Percentiles rank a stretch among this genome's conserved stretches.
Evolutionary conservation across 2,329 filamentous ascomycete species (phyloP).

Genomic region (Paracorniculantispora psalliotae): DNA sequence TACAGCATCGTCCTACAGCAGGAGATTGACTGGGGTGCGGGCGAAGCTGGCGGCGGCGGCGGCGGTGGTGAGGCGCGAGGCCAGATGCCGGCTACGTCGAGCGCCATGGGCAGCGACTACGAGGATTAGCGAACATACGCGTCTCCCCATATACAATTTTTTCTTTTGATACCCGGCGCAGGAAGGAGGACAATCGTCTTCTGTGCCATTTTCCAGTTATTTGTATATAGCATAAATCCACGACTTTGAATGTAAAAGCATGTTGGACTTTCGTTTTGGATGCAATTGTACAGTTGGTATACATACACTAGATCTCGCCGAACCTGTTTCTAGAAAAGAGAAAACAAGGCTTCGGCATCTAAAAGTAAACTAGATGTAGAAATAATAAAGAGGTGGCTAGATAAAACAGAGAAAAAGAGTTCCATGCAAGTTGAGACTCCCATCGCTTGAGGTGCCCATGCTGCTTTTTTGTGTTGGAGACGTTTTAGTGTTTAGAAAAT

Average conservation of each 20-base stretch:
- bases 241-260: too few species aligned
- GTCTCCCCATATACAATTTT: not conserved
- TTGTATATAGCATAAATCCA: not conserved
- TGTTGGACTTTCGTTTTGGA: not conserved
- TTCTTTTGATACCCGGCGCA: not conserved
- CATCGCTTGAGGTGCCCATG: too few species aligned
- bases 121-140: not conserved
- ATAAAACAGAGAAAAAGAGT: not conserved
- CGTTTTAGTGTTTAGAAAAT: too few species aligned
- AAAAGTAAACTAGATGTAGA: not conserved
- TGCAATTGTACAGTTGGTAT: slow-evolving; percentile 8
- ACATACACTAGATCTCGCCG: not conserved
- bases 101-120: slow-evolving; percentile 5
- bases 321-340: not conserved
- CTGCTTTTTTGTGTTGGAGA: too few species aligned
- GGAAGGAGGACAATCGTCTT: not conserved
- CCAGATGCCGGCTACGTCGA: not conserved
- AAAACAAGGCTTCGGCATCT: too few species aligned
- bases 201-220: not conserved
- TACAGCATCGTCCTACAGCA: slow-evolving; percentile 98
- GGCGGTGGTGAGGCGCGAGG: slow-evolving; percentile 25
- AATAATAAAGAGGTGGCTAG: not conserved
- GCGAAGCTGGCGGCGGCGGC: slow-evolving; percentile 29
- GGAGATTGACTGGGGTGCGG: slow-evolving; percentile 73
- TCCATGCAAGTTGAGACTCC: too few species aligned